Evolutionary conservation across 768 basidiomycete species (phyloP), one percentile per base, ranked within the genome.

Genomic region (Ramaria sp.): DNA sequence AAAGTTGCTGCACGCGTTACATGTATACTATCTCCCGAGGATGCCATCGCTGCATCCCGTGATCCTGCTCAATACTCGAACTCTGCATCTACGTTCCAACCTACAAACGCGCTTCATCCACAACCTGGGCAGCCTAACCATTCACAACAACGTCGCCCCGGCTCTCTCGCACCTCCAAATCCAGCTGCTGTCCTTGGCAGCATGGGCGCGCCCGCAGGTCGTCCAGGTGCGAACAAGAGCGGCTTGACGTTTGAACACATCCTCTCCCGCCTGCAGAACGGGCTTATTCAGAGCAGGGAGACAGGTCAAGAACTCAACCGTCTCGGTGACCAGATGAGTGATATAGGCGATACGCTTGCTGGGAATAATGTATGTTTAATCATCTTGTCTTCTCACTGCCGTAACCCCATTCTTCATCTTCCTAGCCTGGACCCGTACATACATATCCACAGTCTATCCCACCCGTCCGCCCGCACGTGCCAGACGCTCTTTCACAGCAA

Each of bases 1-100:
- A 98, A 99, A 68, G 96, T 98, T 51, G 92, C 96, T 9, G 93
- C 95, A 3, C 87, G 90, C 27, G 92, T 93, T 34, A 78, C 89
- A 51, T 93, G 94, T 61, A 80, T 97, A 4, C 84, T 95, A 60
- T 79, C 76, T 0, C 84, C 91, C 39, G 88, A 90, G 56, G 96
- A 99, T 63, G 85, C 80, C 1, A 82, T 79, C 57, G 75, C 80
- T 44, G 32, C 32, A 34, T 34, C 32, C 13, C 32, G 85, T 85
- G 34, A 25, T 39, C 32, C 50, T 34, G 22, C 50, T 10, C 18
- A 20, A 6, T 20, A 78, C 32, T 34, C 32, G 32, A 34, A 9
- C 32, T 13, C 32, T 34, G 8, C 32, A 34, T 34, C 32, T 81
- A 1, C 82, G 83, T 37, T 77, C 78, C 32, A 85, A 87, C 61